phyloP scores from a whole-genome alignment of 2,329 filamentous ascomycete species.

The Tolypocladium inflatum region DNA sequence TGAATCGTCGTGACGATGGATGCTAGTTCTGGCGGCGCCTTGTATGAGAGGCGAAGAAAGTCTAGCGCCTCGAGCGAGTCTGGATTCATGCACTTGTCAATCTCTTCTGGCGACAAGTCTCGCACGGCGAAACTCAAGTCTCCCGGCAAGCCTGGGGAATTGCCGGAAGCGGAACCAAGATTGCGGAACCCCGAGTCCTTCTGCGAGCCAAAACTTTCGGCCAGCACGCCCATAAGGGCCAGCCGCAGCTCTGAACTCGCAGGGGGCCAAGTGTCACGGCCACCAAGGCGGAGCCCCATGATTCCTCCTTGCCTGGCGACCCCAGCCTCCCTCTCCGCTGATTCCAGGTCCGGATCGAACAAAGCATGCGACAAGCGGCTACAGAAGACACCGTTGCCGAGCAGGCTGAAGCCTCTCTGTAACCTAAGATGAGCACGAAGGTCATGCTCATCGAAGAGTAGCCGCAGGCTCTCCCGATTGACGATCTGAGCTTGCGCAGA shows the following conservation, averaged over 20 bases:
- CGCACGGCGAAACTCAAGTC: conserved; percentile 77
- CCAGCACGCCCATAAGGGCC: conserved; percentile 75
- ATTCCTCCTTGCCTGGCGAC: conserved; percentile 57
- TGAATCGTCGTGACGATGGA: conserved; percentile 62
- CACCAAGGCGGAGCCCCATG: conserved; percentile 78
- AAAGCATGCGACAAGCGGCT: conserved; percentile 71
- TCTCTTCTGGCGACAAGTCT: conserved; percentile 67
- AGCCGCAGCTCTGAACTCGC: conserved; percentile 88
- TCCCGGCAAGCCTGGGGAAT: conserved; percentile 45
- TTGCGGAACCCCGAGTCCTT: conserved; percentile 10
- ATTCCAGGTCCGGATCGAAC: conserved; percentile 74
- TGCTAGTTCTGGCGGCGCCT: conserved; percentile 60
- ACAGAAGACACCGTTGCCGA: conserved; percentile 78
- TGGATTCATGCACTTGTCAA: conserved; percentile 74
- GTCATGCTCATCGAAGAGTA: conserved; percentile 67
- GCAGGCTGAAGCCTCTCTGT: conserved; percentile 71
- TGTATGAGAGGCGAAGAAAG: conserved; percentile 82
- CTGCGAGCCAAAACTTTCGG: conserved; percentile 54
- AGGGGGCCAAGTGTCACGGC: conserved; percentile 79
- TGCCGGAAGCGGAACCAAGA: conserved; percentile 18
- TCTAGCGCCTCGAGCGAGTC: conserved; percentile 82
- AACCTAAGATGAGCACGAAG: conserved; percentile 63
- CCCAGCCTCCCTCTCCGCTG: conserved; percentile 64
- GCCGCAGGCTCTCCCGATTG: conserved; percentile 62
- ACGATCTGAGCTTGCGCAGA: conserved; percentile 66